Evolutionary conservation across 1,284 basidiomycete species (phyloP).

Genomic region (Ganoderma lucidum): DNA sequence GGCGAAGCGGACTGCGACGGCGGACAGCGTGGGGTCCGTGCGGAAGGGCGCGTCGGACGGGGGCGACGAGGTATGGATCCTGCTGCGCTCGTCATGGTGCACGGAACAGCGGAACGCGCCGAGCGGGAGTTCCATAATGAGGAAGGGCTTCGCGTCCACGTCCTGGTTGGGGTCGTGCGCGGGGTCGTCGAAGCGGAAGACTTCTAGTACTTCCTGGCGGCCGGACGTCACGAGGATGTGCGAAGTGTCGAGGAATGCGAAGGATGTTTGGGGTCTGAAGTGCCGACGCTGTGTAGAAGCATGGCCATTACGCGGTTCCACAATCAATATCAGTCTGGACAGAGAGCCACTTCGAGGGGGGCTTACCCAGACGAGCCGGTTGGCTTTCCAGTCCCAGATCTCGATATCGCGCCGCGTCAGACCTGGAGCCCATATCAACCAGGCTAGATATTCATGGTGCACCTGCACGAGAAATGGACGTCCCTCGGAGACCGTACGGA

Average conservation of each 20-base stretch:
- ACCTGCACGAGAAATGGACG: slow-evolving; percentile 11
- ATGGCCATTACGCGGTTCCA: too few relatives aligned
- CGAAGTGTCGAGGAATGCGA: slow-evolving; percentile 7
- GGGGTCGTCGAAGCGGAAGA: slow-evolving; percentile 8
- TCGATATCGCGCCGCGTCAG: slow-evolving; percentile 3
- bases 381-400: slow-evolving; percentile 18
- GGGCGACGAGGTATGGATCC: slow-evolving; percentile 10
- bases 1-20: slow-evolving; percentile 14
- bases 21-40: slow-evolving; percentile 13
- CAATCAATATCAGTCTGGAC: not conserved
- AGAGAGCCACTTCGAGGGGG: too few relatives aligned
- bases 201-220: slow-evolving; percentile 15
- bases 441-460: slow-evolving; percentile 10
- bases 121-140: slow-evolving; percentile 18
- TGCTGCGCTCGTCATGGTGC: slow-evolving; percentile 15
- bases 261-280: slow-evolving; percentile 17
- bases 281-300: slow-evolving; percentile 3
- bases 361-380: slow-evolving; percentile 15
- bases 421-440: slow-evolving; percentile 1
- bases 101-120: slow-evolving; percentile 19
- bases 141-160: slow-evolving; percentile 1
- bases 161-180: not conserved
- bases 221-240: slow-evolving; percentile 17
- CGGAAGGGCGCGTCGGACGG: slow-evolving; percentile 6
- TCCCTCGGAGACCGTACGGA: not conserved